Base-by-base conservation (phyloP, 192 early-diverging fungal species). In the Coemansia erecta region DNA sequence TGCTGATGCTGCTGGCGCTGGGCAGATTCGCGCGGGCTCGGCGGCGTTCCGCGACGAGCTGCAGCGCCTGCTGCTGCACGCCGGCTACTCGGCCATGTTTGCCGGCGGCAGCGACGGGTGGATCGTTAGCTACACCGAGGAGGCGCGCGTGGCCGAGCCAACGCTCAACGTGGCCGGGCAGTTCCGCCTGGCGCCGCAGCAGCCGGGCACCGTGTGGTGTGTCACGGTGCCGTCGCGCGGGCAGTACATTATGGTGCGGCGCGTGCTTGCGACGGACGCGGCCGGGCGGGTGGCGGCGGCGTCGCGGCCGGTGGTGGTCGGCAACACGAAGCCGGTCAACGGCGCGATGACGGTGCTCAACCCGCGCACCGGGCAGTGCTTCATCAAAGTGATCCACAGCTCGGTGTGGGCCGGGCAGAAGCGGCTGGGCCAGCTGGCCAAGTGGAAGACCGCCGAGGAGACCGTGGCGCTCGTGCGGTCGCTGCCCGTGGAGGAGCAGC, bases 371-470 rank as follows among this genome's bases (percentile, higher is more conserved):
- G 97, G 97, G 39, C 97, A 99, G 78, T 82, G 95, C 54, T 99
- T 96, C 83, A 83, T 99, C 62, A 99, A 99, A 83, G 95, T 99
- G 71, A 99, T 99, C 82, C 97, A 99, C 72, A 98, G 95, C 14
- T 97, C 94, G 8, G 95, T 98, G 37, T 99, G 95, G 95, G 95
- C 95, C 14, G 95, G 95, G 22, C 97, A 99, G 73, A 99, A 99
- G 74, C 94, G 97, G 81, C 83, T 99, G 18, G 97, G 97, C 57
- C 97, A 99, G 82, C 80, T 99, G 63, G 97, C 97, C 35, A 99
- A 99, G 64, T 99, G 97, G 97, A 99, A 99, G 86, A 98, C 97
- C 4, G 97, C 97, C 11, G 97, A 99, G 89, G 97, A 99, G 92
- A 94, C 97, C 0, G 97, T 94, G 26, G 97, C 97, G 21, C 84